Conservation (phyloP, 139 green algal genomes). For the Desmodesmus armatus region DNA sequence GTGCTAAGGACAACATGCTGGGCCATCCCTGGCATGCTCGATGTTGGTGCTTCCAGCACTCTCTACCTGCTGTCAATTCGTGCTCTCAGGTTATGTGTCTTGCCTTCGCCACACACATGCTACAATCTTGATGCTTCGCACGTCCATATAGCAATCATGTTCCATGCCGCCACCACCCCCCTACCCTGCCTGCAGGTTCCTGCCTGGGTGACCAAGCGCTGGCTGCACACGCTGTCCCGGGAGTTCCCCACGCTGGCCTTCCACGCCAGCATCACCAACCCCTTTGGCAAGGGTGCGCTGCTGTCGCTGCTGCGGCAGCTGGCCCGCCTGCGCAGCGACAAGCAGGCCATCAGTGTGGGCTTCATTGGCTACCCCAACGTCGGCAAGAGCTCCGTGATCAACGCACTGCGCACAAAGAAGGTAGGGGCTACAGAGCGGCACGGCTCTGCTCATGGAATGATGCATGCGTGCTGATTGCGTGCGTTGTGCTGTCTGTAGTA, state of each 20-base stretch:
- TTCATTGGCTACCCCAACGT: slow-evolving; percentile 99
- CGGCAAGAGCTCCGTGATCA: slow-evolving; percentile 99
- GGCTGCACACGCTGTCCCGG: slow-evolving; percentile 89
- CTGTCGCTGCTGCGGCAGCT: slow-evolving; percentile 88
- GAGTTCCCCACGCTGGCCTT: slow-evolving; percentile 98
- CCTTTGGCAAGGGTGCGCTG: slow-evolving; percentile 97
- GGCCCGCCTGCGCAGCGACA: slow-evolving; percentile 92
- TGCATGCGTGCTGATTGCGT: not conserved
- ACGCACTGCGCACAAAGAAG: slow-evolving; percentile 97
- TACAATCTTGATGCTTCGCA: not conserved
- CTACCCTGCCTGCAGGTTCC: slow-evolving; percentile 78
- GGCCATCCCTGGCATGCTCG: too few species aligned
- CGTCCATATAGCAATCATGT: too few species aligned
- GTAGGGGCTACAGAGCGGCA: slow-evolving; percentile 44
- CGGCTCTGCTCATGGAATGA: not conserved
- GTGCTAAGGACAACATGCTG: not conserved
- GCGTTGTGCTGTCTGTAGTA: not conserved
- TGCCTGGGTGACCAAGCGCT: slow-evolving; percentile 97
- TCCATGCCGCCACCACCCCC: not conserved
- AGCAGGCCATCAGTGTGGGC: slow-evolving; percentile 96
- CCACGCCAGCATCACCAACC: slow-evolving; percentile 95
- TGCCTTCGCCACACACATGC: not conserved
- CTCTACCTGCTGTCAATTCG: not conserved
- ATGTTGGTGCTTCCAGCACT: not conserved
- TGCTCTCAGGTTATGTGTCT: not conserved